These are phyloP conservation scores for Ganoderma lingzhi DNA, from an alignment of 1,284 basidiomycete species.

Conservation along the genomic window DNA sequence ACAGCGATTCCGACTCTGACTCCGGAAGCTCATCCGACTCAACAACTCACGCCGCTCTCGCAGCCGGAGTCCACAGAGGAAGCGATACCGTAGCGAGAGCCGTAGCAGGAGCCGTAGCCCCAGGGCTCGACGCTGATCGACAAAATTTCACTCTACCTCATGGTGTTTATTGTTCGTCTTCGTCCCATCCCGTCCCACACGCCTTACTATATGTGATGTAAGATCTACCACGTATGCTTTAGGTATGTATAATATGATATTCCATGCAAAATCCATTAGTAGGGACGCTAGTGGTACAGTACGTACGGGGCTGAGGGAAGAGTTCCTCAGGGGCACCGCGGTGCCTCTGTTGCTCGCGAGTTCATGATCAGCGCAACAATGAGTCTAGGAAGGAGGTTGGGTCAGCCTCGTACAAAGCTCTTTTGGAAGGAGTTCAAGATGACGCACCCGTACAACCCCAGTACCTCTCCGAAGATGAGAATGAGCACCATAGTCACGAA, in stretches of 20 bases:
- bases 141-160: not conserved
- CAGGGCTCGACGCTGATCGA: conserved; percentile 22
- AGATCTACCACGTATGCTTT: not conserved
- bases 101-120: conserved; percentile 32
- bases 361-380: conserved; percentile 93
- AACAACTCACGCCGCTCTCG: conserved; percentile 46
- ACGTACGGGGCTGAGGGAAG: not conserved
- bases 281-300: conserved; percentile 6
- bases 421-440: not conserved
- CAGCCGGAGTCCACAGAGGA: conserved; percentile 48
- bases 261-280: conserved; percentile 23
- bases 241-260: conserved; percentile 32
- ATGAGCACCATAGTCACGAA: conserved; percentile 93
- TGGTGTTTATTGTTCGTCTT: not conserved
- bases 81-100: conserved; percentile 36
- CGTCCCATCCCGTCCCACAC: not conserved
- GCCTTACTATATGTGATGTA: conserved; percentile 5
- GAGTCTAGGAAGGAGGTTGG: conserved; percentile 54
- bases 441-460: conserved; percentile 86
- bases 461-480: conserved; percentile 94
- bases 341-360: conserved; percentile 58
- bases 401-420: not conserved
- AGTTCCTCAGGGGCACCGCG: conserved; percentile 31
- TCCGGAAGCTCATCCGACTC: conserved; percentile 46
- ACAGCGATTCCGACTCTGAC: conserved; percentile 47